Conservation (phyloP, 805 yeast genomes). For the Suhomyces emberorum region DNA sequence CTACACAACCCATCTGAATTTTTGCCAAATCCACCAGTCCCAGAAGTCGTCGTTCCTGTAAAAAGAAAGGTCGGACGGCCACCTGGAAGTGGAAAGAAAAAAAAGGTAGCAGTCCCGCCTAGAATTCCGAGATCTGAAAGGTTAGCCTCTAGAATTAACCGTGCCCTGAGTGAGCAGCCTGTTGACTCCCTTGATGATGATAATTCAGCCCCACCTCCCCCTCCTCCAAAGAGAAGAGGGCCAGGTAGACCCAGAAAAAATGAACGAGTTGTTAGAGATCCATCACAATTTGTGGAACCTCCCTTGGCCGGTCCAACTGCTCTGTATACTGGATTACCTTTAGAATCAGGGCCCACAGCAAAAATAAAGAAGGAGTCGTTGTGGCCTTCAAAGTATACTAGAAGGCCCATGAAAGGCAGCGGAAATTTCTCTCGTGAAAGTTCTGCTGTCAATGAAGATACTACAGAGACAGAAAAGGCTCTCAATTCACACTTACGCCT, state of each 20-base stretch:
- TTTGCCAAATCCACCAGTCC: not conserved
- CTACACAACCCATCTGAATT: not conserved
- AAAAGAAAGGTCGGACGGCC: conserved; percentile 2
- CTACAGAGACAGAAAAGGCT: conserved; percentile 12
- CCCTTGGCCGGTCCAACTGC: conserved; percentile 51
- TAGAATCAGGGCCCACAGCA: conserved; percentile 64
- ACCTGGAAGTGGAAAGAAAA: conserved; percentile 3
- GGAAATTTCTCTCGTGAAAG: conserved; percentile 13
- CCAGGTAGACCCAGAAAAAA: conserved; percentile 3
- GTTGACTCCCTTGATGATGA: no score
- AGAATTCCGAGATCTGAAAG: not conserved
- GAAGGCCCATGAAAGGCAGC: conserved; percentile 11
- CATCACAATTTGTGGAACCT: conserved; percentile 47
- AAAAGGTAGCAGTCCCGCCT: not conserved
- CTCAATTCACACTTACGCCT: conserved; percentile 11
- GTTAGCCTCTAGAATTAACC: not conserved
- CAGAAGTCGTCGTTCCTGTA: not conserved
- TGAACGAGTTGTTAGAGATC: not conserved
- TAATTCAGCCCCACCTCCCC: not conserved
- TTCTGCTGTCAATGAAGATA: conserved; percentile 13
- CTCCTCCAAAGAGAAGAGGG: conserved; percentile 1
- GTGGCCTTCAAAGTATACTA: conserved; percentile 41
- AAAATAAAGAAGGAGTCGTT: conserved; percentile 55
- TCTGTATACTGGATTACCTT: conserved; percentile 67
- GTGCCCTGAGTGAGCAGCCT: not conserved